A percentile compares a stretch with the other conserved stretches of the same genome.
Conservation (phyloP, 179 eudicot species). For the Heliamphora pulchella region DNA sequence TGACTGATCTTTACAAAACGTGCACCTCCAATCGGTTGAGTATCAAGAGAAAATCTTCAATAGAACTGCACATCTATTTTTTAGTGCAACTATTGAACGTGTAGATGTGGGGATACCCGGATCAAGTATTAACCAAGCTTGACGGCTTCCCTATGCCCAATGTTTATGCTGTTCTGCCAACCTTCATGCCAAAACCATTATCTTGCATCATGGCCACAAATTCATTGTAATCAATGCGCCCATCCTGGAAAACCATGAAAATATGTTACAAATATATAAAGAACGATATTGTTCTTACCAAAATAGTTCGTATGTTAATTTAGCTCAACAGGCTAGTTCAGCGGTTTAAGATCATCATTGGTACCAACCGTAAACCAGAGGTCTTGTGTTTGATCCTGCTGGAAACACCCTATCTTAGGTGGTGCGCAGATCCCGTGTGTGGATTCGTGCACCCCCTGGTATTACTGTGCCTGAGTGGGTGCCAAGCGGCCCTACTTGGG, state of each 20-base stretch:
- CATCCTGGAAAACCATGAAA: slow-evolving; percentile 50
- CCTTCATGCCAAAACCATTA: slow-evolving; percentile 45
- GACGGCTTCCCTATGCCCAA: slow-evolving; percentile 45
- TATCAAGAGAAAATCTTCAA: neutral
- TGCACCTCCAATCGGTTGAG: slow-evolving; percentile 8
- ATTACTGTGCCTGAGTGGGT: too few species aligned
- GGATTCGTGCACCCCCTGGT: too few species aligned
- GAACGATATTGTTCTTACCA: neutral
- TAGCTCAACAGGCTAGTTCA: too few species aligned
- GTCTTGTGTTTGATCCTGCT: too few species aligned
- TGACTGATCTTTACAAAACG: slow-evolving; percentile 19
- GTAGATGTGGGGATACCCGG: neutral
- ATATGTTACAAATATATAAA: neutral
- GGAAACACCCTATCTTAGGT: too few species aligned
- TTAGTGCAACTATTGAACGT: neutral
- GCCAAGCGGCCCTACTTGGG: too few species aligned
- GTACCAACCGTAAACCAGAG: too few species aligned
- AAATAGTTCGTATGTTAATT: neutral
- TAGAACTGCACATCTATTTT: neutral
- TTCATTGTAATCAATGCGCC: slow-evolving; percentile 82
- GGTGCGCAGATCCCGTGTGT: too few species aligned
- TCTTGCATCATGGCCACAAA: slow-evolving; percentile 95
- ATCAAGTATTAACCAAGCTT: slow-evolving; percentile 23
- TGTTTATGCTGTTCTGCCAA: slow-evolving; percentile 32
- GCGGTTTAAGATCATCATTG: too few species aligned